Evolutionary conservation across 192 early-diverging fungal genomes (phyloP), one percentile per base, ranked within the genome.

Genomic region (Borealophlyctis nickersoniae): DNA sequence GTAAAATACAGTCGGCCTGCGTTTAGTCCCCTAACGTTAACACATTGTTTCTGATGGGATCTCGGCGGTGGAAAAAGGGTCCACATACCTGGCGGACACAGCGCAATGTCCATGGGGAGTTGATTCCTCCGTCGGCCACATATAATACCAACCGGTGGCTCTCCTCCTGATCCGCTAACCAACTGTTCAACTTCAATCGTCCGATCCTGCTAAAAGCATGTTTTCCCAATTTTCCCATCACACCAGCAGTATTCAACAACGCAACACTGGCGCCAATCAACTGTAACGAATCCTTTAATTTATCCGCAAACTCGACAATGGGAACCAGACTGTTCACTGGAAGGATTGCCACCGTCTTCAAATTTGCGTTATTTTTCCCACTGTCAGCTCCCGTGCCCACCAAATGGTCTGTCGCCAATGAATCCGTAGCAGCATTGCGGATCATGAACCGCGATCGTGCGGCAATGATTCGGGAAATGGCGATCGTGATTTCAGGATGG

Each of bases 161-260:
- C 67, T 94, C 93, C 73, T 99, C 97, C 69, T 92, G 89, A 61
- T 98, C 97, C 3, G 90, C 89, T 35, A 99, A 73, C 95, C 95
- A 99, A 59, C 80, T 85, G 31, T 85, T 86, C 48, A 97, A 74
- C 73, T 97, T 96, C n/a, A 98, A 85, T 31, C 91, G 86, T 11
- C 95, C 97, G 29, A 99, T 83, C 49, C 89, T 77, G 36, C 82
- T 87, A 62, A 99, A 99, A 0, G 92, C 94, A 68, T 96, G 91
- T 45, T 88, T 88, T 14, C 95, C 97, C 57, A 98, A 75, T 28
- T 91, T 84, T 4, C 76, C 73, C 45, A 91, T 89, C 16, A 94
- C 89, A 0, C 87, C 85, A 0, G 87, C 85, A 51, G 87, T 89
- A 65, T 91, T 91, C n/a, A 99, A 75, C 48, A 94, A 62, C 5